Evolutionary conservation across 352 stramenopile species (phyloP), one percentile per base, ranked within the genome.

Genomic region (Peronospora destructor): DNA sequence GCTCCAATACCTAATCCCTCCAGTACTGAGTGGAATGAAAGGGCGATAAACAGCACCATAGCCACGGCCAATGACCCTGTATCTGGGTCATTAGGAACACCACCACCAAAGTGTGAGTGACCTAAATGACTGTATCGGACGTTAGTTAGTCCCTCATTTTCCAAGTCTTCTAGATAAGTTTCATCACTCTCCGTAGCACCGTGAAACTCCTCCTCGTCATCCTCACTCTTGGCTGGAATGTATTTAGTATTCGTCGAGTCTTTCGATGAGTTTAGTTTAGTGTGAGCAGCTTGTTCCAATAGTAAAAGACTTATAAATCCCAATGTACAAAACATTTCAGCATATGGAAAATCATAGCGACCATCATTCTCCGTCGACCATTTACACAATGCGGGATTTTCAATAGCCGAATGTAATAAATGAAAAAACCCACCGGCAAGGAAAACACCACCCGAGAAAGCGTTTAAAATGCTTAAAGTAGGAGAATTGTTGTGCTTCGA

Each of bases 1-100:
- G 79, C 79, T 13, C 79, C 79, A 52, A 90, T 85, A 35, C 79
- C 79, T 8, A 90, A 58, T 12, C 79, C 79, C 49, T 90, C 79
- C 3, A 90, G 59, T 29, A 90, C 76, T 36, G 79, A 90, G 55
- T 90, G 79, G 68, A 90, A 90, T 19, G 76, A 87, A 12, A 90
- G 66, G 14, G 79, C 79, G 29, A 87, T 56, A 49, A 90, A 90
- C 4, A 90, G 54, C 38, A 87, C 76, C 51, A 87, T 61, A 13
- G 79, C 76, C 21, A 90, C 76, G 0, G 76, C 73, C 29, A 76
- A 47, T 16, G 79, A 87, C 3, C 57, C 50, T 9, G 35, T 46
- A 0, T 60, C 49, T 45, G 0, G 10, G 10, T 32, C 28, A 32
- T 32, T 2, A 12, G 4, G 1, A 2, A 11, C 2, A 4, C 10